Percentiles rank a stretch among this genome's conserved stretches.
Evolutionary conservation across 495 filamentous ascomycete species (phyloP).

Genomic region (Thozetella sp.): DNA sequence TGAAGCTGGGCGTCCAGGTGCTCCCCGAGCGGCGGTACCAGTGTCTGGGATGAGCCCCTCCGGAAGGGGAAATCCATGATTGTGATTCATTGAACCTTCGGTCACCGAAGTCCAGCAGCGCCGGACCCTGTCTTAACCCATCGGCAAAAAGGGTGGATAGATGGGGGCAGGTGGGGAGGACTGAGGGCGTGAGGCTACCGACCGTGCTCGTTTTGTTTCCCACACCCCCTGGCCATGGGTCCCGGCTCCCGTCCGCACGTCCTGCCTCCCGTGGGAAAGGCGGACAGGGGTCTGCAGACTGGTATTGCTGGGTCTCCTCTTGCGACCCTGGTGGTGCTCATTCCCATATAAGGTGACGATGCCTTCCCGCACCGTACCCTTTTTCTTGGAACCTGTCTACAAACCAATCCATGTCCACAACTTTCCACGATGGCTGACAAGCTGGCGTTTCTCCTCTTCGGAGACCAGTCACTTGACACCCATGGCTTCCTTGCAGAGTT

Average conservation of each 20-base stretch:
- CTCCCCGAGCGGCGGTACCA: conserved; percentile 40
- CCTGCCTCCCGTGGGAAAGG: conserved; percentile 13
- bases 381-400: conserved; percentile 9
- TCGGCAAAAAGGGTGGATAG: conserved; percentile 30
- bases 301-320: conserved; percentile 16
- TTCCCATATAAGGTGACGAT: conserved; percentile 15
- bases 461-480: conserved; percentile 79
- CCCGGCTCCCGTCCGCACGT: background rate
- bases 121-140: conserved; percentile 29
- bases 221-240: conserved; percentile 9
- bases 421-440: conserved; percentile 38
- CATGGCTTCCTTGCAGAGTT: conserved; percentile 65
- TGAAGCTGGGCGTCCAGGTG: background rate
- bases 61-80: conserved; percentile 36
- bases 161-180: conserved; percentile 6
- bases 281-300: conserved; percentile 9
- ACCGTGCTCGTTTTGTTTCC: conserved; percentile 1
- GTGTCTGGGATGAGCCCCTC: conserved; percentile 27
- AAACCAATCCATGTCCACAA: conserved; percentile 18
- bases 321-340: background rate
- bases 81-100: conserved; percentile 40
- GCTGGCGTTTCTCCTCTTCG: conserved; percentile 62
- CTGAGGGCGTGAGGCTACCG: conserved; percentile 17
- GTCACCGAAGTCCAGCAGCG: conserved; percentile 36
- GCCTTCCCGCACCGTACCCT: conserved; percentile 10